Base-by-base conservation (phyloP, 345 rosid species). In the Hypericum perforatum region DNA sequence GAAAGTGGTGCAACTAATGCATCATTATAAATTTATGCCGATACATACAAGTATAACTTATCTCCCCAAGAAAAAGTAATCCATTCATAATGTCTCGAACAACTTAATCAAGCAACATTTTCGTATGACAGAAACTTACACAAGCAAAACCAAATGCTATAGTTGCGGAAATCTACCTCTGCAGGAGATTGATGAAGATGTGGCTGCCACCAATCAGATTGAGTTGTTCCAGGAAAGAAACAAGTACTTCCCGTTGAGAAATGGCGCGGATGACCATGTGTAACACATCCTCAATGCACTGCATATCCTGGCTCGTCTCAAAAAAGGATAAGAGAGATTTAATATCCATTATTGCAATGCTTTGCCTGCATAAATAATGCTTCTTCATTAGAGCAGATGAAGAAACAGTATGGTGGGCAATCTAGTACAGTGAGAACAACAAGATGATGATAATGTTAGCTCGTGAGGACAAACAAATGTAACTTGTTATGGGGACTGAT, bases 261-360 rank as follows among this genome's bases (percentile, higher is more conserved):
- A 84, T 72, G 64, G 89, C 85, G 70, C 95, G 94, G 57, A 91
- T 82, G 70, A 84, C 72, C 98, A 86, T 84, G 71, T 82, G 94
- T 59, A 91, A 62, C 64, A 86, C 76, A 79, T 91, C 98, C 74
- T 91, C 98, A 59, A 91, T 70, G 73, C 96, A 86, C 43, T 87
- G 61, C 82, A 81, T 77, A 78, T 91, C 98, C 64, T 81, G 84
- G 72, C 94, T 86, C 47, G 82, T 81, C 71, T 91, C 95, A 63
- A 84, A 86, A 70, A 86, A 91, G 13, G 89, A 81, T 53, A 79
- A 54, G 56, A 86, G 82, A 44, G 89, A 79, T 54, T 76, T 86
- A 59, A 86, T 72, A 56, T 91, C 98, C 39, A 78, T 74, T 51
- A 73, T 66, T 62, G 73, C 58, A 68, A 91, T 74, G 60, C 63